phyloP scores from a whole-genome alignment of 2,329 filamentous ascomycete species.

The Stromatinia cepivora region DNA sequence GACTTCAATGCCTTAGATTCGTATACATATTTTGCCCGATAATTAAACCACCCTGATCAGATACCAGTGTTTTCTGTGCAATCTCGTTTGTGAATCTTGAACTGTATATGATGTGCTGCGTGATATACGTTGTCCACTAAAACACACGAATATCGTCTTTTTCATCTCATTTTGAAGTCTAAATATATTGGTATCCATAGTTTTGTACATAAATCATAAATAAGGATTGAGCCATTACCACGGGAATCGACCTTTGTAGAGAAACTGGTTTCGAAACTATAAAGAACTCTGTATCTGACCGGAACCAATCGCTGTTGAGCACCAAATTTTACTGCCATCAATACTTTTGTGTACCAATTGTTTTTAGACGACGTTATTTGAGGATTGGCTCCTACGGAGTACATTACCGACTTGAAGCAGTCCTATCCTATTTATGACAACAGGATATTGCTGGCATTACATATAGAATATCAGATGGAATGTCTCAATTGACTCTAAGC shows the following conservation, averaged over 20 bases:
- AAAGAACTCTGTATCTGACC: neutral
- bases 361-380: neutral
- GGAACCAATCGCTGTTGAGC: neutral
- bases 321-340: neutral
- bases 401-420: neutral
- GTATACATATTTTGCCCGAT: no score
- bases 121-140: neutral
- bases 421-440: neutral
- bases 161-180: no score
- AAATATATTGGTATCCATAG: neutral
- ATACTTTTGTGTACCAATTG: neutral
- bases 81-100: neutral
- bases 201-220: neutral
- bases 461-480: neutral
- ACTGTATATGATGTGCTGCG: no score
- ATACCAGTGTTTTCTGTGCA: neutral
- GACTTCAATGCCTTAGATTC: no score
- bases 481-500: neutral
- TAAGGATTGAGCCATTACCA: neutral
- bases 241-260: neutral
- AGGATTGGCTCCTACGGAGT: neutral
- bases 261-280: neutral
- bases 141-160: neutral
- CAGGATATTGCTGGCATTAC: neutral
- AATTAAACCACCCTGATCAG: neutral